Evolutionary conservation across 208 protist genomes (phyloP).

Genomic region (Kentomonas sorsogonicus): DNA sequence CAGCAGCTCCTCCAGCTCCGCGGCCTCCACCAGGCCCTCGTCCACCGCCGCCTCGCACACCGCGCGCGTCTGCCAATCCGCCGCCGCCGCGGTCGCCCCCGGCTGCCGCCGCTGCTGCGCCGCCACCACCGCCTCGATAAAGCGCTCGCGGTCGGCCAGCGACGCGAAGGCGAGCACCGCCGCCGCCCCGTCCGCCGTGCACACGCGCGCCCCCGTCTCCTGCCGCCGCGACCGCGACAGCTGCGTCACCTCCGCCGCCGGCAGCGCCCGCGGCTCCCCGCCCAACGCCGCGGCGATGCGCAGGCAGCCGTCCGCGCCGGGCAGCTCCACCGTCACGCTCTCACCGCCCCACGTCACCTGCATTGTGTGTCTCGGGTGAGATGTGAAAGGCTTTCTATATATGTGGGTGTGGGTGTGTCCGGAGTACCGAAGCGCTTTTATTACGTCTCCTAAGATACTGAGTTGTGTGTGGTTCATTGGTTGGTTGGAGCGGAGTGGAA

Average conservation of each 20-base stretch:
- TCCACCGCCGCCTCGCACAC: slow-evolving; percentile 71
- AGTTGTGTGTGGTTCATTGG: too few relatives aligned
- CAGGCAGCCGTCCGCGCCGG: too few relatives aligned
- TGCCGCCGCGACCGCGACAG: slow-evolving; percentile 65
- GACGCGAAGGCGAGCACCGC: slow-evolving; percentile 43
- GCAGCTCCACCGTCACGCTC: too few relatives aligned
- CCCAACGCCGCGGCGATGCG: too few relatives aligned
- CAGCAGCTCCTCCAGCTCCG: slow-evolving; percentile 37
- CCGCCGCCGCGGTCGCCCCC: slow-evolving; percentile 20
- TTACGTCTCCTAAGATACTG: too few relatives aligned
- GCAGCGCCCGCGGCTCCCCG: slow-evolving; percentile 16
- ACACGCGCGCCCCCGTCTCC: slow-evolving; percentile 34
- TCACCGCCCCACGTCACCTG: too few relatives aligned
- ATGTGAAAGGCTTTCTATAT: too few relatives aligned
- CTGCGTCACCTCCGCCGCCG: slow-evolving; percentile 39
- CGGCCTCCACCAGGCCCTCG: slow-evolving; percentile 43
- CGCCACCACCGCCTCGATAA: slow-evolving; percentile 36
- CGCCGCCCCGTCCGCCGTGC: slow-evolving; percentile 16
- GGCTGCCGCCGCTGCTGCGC: slow-evolving; percentile 23
- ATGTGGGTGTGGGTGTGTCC: too few relatives aligned
- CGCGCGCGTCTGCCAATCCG: slow-evolving; percentile 49
- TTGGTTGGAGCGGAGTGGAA: too few relatives aligned
- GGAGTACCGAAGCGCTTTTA: too few relatives aligned
- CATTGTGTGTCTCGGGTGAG: too few relatives aligned
- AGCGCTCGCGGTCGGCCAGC: slow-evolving; percentile 27